These are phyloP conservation scores for Boletus sp. DNA, from an alignment of 768 basidiomycete genomes.

Conservation along the genomic window DNA sequence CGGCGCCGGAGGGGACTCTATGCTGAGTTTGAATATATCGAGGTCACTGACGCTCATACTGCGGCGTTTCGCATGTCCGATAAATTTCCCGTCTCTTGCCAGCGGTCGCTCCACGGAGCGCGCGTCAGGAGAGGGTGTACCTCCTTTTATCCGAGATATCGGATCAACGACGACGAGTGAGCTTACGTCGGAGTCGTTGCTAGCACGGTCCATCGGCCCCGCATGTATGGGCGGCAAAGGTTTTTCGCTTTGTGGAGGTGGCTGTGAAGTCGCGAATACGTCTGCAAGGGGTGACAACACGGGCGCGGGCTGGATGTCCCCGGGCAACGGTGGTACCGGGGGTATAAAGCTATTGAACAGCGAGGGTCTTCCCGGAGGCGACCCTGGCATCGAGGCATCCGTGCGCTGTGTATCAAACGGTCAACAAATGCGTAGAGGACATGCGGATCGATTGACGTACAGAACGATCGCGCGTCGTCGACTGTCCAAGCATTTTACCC, in stretches of 20 bases:
- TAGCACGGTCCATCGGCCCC: conserved; percentile 33
- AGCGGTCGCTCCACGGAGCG: conserved; percentile 27
- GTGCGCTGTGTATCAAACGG: conserved; percentile 50
- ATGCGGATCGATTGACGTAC: conserved; percentile 38
- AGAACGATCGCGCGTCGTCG: conserved; percentile 63
- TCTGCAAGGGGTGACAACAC: conserved; percentile 50
- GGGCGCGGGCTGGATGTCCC: conserved; percentile 38
- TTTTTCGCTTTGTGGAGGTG: conserved; percentile 45
- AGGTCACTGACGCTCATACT: conserved; percentile 74
- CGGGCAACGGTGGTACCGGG: conserved; percentile 49
- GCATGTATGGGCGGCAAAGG: conserved; percentile 61
- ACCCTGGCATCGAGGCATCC: conserved; percentile 41
- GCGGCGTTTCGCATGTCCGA: conserved; percentile 49
- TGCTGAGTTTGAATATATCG: conserved; percentile 48
- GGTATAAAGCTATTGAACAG: conserved; percentile 38
- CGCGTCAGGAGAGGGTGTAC: conserved; percentile 32
- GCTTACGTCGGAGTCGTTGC: conserved; percentile 48
- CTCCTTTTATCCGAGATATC: conserved; percentile 37
- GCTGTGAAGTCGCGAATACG: conserved; percentile 41
- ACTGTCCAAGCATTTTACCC: conserved; percentile 75
- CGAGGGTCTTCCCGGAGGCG: conserved; percentile 27
- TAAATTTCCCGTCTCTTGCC: conserved; percentile 27
- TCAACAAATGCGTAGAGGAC: conserved; percentile 16
- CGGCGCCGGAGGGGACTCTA: conserved; percentile 36
- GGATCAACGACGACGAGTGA: conserved; percentile 60